Evolutionary conservation across 2,329 filamentous ascomycete genomes (phyloP), one percentile per base, ranked within the genome.

Genomic region (Cladosporium colombiae): DNA sequence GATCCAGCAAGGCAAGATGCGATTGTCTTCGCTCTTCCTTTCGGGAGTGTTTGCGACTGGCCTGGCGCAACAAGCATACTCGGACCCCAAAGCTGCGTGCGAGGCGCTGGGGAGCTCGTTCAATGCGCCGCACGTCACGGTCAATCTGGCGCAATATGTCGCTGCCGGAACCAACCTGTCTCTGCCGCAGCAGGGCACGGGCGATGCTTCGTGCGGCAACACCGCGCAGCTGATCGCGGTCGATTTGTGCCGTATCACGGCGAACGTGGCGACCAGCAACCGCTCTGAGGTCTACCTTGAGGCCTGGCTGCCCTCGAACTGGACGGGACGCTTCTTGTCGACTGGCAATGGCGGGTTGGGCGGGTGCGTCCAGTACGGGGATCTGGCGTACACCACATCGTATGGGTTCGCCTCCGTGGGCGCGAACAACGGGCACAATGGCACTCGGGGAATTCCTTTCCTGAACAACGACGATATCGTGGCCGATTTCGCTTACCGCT

Each of bases 401-500:
- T 70, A 78, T 33, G 79, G 79, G 1, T 81, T 81, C 60, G 76
- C 79, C 0, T 71, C 75, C 14, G 77, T 80, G 5, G 77, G 76
- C 13, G 77, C 76, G 2, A 81, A 81, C 69, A 80, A 74, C 16
- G 79, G 80, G 0, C 79, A 81, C 65, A 78, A 81, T 62, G 80
- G 80, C 10, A 78, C 76, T 5, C 78, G 76, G 3, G 83, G 82
- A n/a, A 64, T 72, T 27, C 75, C 81, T 0, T 84, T 85, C 68
- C 79, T 81, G 59, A 75, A 80, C 21, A 81, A 82, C 25, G 72
- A 78, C 0, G 81, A 81, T 21, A 76, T 83, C 10, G 69, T 84
- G 0, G 75, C 78, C 40, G 83, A 85, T 67, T 85, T 83, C 68
- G 81, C 80, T 11, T 83, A 80, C 46, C 65, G 72, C 11, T 69